phyloP scores from a whole-genome alignment of 2,329 filamentous ascomycete species.

The Calonectria fujianensis region DNA sequence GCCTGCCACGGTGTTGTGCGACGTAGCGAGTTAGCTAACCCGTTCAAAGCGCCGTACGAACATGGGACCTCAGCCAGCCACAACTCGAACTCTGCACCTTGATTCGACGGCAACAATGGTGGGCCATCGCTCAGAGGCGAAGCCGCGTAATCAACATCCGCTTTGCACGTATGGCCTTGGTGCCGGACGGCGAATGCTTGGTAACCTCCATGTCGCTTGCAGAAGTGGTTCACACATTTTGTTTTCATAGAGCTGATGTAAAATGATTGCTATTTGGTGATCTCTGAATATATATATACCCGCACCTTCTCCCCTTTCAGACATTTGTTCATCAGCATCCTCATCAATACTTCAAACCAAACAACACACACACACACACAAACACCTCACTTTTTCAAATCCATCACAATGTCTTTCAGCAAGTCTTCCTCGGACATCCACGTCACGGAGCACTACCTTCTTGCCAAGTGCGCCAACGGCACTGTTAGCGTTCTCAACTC shows the following conservation, averaged over 20 bases:
- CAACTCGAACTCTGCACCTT: constrained; percentile 2
- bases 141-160: not conserved
- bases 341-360: not conserved
- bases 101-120: not conserved
- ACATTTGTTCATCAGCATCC: constrained; percentile 2
- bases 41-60: not conserved
- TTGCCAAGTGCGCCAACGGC: constrained; percentile 1
- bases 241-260: too few species aligned
- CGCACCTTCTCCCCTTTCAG: not conserved
- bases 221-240: not conserved
- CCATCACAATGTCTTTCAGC: constrained; percentile 7
- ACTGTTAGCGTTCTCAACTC: not conserved
- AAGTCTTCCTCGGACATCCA: not conserved
- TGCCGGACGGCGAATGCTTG: not conserved
- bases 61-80: constrained; percentile 2
- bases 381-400: constrained; percentile 1
- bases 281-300: not conserved
- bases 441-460: not conserved
- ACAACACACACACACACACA: not conserved
- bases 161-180: not conserved
- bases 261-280: too few species aligned
- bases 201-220: not conserved
- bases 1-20: too few species aligned
- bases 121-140: not conserved
- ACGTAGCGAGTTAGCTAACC: not conserved